Evolutionary conservation across 495 filamentous ascomycete species (phyloP), one percentile per base, ranked within the genome.

Genomic region (Aspergillus heteromorphus): DNA sequence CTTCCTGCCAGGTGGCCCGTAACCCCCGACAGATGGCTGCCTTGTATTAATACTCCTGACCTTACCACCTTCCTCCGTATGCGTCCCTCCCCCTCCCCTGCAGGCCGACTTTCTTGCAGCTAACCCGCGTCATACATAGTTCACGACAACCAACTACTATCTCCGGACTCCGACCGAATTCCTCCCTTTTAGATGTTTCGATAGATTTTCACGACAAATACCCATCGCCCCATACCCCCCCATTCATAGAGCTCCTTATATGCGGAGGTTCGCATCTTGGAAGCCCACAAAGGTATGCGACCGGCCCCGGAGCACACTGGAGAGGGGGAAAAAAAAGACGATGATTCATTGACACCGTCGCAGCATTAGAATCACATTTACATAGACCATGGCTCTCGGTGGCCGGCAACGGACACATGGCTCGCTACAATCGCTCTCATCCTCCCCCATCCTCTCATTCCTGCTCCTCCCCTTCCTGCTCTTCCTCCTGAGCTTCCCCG

Each of bases 401-500:
- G 70, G 77, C 65, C 74, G 75, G 49, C 74, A 73, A 65, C 73
- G 74, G 42, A 64, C 62, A 57, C 55, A 56, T 43, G 42, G 29
- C 18, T 53, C 55, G 27, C 48, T 56, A 25, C 48, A 21, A 18
- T 21, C 59, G 16, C 23, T 63, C 25, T 40, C 67, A 21, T 64
- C 62, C 48, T 71, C 70, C 23, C 68, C 73, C 19, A 53, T 78
- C 31, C 53, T 76, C 41, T 72, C 73, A 13, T 49, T 73, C 56
- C 43, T 70, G 1, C 45, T 75, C 41, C 55, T 75, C 6, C 72
- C 71, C 2, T 72, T 82, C 53, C 65, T 85, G 19, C 61, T 79
- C 18, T 77, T 84, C 54, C 65, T 86, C 41, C 65, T 83, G 53
- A 71, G 82, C 45, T 79, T 87, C 53, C 70, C 78, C n/a, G 71